Conservation (phyloP, 208 protist genomes). For the Naegleria lovaniensis region DNA sequence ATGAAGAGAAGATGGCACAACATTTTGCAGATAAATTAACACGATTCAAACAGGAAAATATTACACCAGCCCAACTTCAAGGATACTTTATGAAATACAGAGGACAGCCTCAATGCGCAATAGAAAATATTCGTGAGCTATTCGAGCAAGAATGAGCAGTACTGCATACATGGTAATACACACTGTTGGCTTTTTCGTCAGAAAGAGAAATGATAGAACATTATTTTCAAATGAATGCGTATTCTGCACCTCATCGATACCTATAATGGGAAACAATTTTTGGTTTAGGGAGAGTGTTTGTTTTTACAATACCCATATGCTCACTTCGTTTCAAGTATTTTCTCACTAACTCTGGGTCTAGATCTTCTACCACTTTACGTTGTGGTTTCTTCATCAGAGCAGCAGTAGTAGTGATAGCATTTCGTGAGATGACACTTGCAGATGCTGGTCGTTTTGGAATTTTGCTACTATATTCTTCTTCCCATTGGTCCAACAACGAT, state of each 20-base stretch:
- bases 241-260: too few species aligned
- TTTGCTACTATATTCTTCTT: not conserved
- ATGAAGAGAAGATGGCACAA: constrained; percentile 48
- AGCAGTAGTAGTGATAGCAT: not conserved
- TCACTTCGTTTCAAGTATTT: not conserved
- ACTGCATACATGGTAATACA: too few species aligned
- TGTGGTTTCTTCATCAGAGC: not conserved
- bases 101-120: constrained; percentile 56
- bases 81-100: constrained; percentile 82
- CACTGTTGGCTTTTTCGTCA: too few species aligned
- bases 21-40: constrained; percentile 42
- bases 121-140: constrained; percentile 33
- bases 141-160: too few species aligned
- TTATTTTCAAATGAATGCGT: too few species aligned
- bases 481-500: not conserved
- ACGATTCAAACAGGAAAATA: not conserved
- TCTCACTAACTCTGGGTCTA: not conserved
- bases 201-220: too few species aligned
- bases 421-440: not conserved
- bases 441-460: not conserved
- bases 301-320: not conserved
- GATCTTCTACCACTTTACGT: not conserved
- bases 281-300: not conserved
- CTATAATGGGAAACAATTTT: too few species aligned
- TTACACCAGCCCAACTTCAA: constrained; percentile 81